phyloP scores from a whole-genome alignment of 139 green algal species.

The Deuterostichococcus epilithicus region DNA sequence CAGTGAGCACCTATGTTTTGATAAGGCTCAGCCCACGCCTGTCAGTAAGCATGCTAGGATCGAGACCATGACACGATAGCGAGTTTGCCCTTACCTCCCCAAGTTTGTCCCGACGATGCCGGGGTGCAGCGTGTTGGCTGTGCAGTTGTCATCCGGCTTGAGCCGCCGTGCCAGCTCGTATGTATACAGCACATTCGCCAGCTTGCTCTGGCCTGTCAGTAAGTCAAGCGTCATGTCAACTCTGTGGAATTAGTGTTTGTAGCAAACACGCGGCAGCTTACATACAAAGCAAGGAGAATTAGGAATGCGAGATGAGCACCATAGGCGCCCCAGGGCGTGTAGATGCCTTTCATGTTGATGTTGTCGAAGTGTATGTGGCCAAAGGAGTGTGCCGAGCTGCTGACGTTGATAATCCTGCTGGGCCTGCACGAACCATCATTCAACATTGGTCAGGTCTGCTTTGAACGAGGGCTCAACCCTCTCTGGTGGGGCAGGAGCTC shows the following conservation, averaged over 20 bases:
- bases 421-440: constrained; percentile 7
- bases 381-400: constrained; percentile 69
- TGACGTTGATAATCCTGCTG: constrained; percentile 75
- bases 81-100: constrained; percentile 30
- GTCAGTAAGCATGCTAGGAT: neutral
- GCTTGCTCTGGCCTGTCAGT: constrained; percentile 73
- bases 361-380: constrained; percentile 75
- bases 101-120: constrained; percentile 85
- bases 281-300: too few species aligned
- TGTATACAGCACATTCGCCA: constrained; percentile 87
- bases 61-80: neutral
- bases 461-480: too few species aligned
- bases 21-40: neutral
- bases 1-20: neutral
- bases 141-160: constrained; percentile 24
- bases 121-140: constrained; percentile 75
- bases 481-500: too few species aligned
- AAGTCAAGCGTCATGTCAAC: neutral
- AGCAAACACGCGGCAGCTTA: too few species aligned
- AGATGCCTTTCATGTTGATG: constrained; percentile 43
- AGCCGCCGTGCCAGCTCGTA: constrained; percentile 72
- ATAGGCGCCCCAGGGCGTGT: constrained; percentile 50
- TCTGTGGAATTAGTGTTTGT: too few species aligned
- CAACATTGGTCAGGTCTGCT: neutral
- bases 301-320: too few species aligned